Evolutionary conservation across 139 green algal species (phyloP).

Genomic region (Coelastrella sp.): DNA sequence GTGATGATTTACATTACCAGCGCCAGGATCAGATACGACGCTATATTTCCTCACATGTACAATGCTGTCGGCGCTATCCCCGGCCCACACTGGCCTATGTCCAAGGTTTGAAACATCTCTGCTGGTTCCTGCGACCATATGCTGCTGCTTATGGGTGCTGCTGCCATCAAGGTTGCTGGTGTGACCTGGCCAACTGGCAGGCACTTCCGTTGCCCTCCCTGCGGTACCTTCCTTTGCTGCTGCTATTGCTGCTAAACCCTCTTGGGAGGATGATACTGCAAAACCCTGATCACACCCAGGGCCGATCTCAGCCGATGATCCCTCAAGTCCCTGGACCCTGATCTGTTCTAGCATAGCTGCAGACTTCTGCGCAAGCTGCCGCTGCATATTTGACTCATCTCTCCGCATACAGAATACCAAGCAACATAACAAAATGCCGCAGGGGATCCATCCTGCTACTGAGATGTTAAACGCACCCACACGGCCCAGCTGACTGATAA

Average conservation of each 20-base stretch:
- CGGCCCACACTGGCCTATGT: no score
- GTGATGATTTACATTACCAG: no score
- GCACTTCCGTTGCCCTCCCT: background rate
- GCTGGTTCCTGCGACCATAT: no score
- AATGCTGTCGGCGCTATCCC: no score
- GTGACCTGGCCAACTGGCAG: background rate
- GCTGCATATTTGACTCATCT: conserved; percentile 73
- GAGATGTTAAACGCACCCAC: conserved; percentile 80
- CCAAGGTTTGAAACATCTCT: no score
- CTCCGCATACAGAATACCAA: conserved; percentile 53
- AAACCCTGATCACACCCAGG: background rate
- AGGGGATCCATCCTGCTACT: conserved; percentile 80
- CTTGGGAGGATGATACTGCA: background rate
- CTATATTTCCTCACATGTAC: background rate
- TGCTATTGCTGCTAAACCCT: background rate
- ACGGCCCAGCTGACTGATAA: conserved; percentile 47
- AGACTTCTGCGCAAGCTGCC: background rate
- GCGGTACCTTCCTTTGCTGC: background rate
- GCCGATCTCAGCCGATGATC: background rate
- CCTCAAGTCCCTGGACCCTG: background rate
- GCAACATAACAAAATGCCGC: conserved; percentile 69
- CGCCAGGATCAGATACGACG: background rate
- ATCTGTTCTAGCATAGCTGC: conserved; percentile 4
- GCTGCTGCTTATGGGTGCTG: background rate
- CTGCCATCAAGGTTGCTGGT: background rate